Percentiles rank a stretch among this genome's conserved stretches.
Conservation (phyloP, 108 stramenopile genomes). For the Cyclotella choctawhatcheeana region DNA sequence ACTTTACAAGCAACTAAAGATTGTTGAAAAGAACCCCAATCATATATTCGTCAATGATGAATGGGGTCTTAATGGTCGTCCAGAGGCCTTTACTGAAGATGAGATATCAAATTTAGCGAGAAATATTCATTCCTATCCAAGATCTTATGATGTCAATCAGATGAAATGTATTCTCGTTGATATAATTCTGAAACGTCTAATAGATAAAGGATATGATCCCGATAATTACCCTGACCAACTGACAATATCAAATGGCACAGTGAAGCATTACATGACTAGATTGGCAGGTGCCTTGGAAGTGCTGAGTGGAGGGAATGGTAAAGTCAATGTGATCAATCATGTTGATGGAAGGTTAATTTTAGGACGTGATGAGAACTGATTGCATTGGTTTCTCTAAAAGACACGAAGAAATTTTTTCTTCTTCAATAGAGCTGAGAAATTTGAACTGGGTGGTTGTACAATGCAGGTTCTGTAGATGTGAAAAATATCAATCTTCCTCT, state of each 20-base stretch:
- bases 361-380: neutral
- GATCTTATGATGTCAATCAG: neutral
- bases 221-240: neutral
- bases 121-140: neutral
- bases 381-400: too few species aligned
- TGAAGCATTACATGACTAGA: neutral
- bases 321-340: neutral
- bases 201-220: neutral
- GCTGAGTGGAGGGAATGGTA: neutral
- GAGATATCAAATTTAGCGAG: neutral
- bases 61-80: neutral
- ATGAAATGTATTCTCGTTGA: neutral
- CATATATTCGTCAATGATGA: neutral
- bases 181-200: neutral
- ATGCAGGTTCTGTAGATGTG: too few species aligned
- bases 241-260: neutral
- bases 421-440: too few species aligned
- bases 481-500: too few species aligned
- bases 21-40: neutral
- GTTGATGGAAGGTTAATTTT: slow-evolving; percentile 6
- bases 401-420: too few species aligned
- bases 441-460: too few species aligned
- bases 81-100: neutral
- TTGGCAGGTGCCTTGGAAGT: neutral
- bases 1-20: neutral